phyloP scores from a whole-genome alignment of 2,329 filamentous ascomycete genomes.

The Penicillium sp. region DNA sequence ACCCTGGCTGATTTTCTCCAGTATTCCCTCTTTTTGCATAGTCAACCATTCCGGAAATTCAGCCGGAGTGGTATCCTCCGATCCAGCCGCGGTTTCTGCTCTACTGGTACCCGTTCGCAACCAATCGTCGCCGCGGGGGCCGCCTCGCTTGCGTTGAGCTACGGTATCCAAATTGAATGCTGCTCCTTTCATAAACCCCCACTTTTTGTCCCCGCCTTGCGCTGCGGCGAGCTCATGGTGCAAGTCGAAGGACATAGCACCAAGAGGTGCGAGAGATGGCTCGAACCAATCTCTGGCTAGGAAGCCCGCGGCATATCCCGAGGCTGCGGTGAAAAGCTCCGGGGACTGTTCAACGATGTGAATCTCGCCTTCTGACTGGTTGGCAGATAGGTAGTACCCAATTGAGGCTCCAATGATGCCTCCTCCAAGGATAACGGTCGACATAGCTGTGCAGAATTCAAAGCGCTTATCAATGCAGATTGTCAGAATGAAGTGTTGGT shows the following conservation, averaged over 20 bases:
- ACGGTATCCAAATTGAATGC: constrained; percentile 54
- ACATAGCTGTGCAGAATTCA: constrained; percentile 27
- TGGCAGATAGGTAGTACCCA: constrained; percentile 66
- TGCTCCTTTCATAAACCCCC: constrained; percentile 60
- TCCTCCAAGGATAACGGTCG: constrained; percentile 65
- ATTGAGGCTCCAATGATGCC: constrained; percentile 69
- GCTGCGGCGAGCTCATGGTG: constrained; percentile 63
- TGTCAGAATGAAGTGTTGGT: background rate
- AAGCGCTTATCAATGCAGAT: background rate
- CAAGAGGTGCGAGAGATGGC: constrained; percentile 56
- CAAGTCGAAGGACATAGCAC: constrained; percentile 65
- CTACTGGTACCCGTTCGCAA: constrained; percentile 62
- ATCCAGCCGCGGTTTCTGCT: constrained; percentile 50
- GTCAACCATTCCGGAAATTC: constrained; percentile 59
- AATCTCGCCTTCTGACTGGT: constrained; percentile 42
- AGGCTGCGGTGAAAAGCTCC: constrained; percentile 69
- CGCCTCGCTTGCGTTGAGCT: constrained; percentile 37
- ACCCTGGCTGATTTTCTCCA: constrained; percentile 62
- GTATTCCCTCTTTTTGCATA: constrained; percentile 51
- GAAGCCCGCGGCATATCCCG: constrained; percentile 72
- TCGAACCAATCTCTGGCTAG: constrained; percentile 71
- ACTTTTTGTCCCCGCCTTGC: constrained; percentile 56
- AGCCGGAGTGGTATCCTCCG: constrained; percentile 35
- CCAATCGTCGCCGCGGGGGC: constrained; percentile 62
- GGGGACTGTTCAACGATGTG: constrained; percentile 58